Evolutionary conservation across 768 basidiomycete genomes (phyloP).

Genomic region (Myochromella boudieri): DNA sequence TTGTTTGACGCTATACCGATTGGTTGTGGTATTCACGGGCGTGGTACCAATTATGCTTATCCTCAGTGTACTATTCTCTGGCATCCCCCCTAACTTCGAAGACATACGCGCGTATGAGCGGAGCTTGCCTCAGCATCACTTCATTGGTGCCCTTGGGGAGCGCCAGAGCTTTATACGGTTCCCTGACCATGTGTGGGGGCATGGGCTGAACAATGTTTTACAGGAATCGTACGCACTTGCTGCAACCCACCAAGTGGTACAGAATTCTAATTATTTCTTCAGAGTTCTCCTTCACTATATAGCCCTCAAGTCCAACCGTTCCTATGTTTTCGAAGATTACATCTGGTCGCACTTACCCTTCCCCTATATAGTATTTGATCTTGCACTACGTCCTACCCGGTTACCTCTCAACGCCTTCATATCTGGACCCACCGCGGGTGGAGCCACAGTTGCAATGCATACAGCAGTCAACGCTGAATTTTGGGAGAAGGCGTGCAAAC

Average conservation of each 20-base stretch:
- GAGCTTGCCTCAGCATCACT: slow-evolving; percentile 21
- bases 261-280: background rate
- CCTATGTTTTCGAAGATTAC: slow-evolving; percentile 65
- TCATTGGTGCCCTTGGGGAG: slow-evolving; percentile 10
- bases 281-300: slow-evolving; percentile 54
- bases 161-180: slow-evolving; percentile 43
- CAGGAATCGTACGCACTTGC: slow-evolving; percentile 48
- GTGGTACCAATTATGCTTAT: slow-evolving; percentile 18
- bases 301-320: slow-evolving; percentile 47
- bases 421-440: slow-evolving; percentile 55
- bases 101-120: slow-evolving; percentile 22
- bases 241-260: background rate
- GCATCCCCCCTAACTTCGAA: slow-evolving; percentile 22
- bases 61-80: slow-evolving; percentile 20
- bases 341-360: slow-evolving; percentile 56
- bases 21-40: slow-evolving; percentile 15
- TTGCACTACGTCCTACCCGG: slow-evolving; percentile 47
- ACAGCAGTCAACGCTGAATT: slow-evolving; percentile 48
- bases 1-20: slow-evolving; percentile 16
- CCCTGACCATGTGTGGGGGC: slow-evolving; percentile 57
- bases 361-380: slow-evolving; percentile 55
- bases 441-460: slow-evolving; percentile 27
- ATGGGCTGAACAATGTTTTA: slow-evolving; percentile 61
- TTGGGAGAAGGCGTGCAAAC: slow-evolving; percentile 48
- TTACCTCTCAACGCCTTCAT: slow-evolving; percentile 63